These are phyloP conservation scores for Kandelia obovata DNA, from an alignment of 345 rosid species.

Conservation along the genomic window DNA sequence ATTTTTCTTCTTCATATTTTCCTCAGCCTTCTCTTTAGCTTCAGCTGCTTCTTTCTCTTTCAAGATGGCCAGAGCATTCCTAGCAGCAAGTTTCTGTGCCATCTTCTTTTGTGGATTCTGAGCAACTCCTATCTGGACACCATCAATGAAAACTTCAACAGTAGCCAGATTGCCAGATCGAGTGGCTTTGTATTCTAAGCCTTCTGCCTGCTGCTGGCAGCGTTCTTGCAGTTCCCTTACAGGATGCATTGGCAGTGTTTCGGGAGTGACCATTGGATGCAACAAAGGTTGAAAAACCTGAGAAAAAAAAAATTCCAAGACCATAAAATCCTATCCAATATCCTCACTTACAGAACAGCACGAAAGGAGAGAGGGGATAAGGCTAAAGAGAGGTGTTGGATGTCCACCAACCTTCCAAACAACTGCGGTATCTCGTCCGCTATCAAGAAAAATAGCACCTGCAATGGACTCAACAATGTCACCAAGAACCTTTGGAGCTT, in stretches of 20 bases:
- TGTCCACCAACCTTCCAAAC: constrained; percentile 77
- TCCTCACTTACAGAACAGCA: background rate
- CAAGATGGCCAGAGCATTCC: constrained; percentile 80
- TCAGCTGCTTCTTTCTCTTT: constrained; percentile 77
- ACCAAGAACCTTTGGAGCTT: constrained; percentile 98
- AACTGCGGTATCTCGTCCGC: constrained; percentile 61
- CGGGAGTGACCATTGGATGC: constrained; percentile 98
- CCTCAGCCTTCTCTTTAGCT: constrained; percentile 46
- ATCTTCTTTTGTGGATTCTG: constrained; percentile 97
- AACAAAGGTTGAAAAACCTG: constrained; percentile 94
- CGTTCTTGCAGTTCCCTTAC: constrained; percentile 99
- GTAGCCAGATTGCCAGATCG: constrained; percentile 87
- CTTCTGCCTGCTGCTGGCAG: constrained; percentile 98
- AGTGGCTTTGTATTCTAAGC: constrained; percentile 84
- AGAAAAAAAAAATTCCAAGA: background rate
- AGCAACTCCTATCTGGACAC: constrained; percentile 83
- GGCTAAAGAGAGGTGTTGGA: background rate
- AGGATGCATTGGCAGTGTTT: constrained; percentile 98
- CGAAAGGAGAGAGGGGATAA: background rate
- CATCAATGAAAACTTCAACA: constrained; percentile 93
- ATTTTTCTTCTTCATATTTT: constrained; percentile 60
- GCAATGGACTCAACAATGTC: constrained; percentile 96
- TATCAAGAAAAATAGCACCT: constrained; percentile 95
- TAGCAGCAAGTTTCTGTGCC: constrained; percentile 99
- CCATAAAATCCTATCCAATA: constrained; percentile 1